Evolutionary conservation across 805 yeast genomes (phyloP), one percentile per base, ranked within the genome.

Genomic region (Metschnikowia dekortorum): DNA sequence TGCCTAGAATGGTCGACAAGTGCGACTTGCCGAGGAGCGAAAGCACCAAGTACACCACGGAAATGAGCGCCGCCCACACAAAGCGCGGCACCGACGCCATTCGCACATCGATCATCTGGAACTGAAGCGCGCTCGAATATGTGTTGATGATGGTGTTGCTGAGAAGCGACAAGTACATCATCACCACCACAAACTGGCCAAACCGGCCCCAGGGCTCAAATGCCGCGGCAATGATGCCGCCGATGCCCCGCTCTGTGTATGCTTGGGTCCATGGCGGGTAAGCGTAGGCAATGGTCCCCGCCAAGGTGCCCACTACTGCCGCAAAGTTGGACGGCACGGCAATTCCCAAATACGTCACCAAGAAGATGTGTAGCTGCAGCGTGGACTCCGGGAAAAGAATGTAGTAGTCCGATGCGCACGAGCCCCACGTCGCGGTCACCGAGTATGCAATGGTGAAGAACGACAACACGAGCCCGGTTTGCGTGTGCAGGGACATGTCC

Each of bases 91-190:
- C 54, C 6, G 44, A 6, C 1, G 54, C 56, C 35, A 69, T 53
- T 22, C 52, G 54, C 6, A 55, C 46, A 39, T 64, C 68, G n/a
- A 66, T 61, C 46, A 69, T 57, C 45, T 69, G 74, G 26, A 68
- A 54, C 33, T 67, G 71, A 46, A 69, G 64, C 1, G 70, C 72
- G 10, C 65, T 61, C 5, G 73, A 68, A 51, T 69, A 69, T 3
- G 73, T 65, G 57, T 68, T 69, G 60, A 69, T 58, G 52, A 69
- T 64, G 50, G 69, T 69, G 58, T 69, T 69, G 48, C 71, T 65
- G 26, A 69, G 57, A 44, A 69, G 57, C 8, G 73, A 68, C 10
- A 69, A 49, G 58, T 57, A 69, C 45, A 69, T 53, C 31, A 68
- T 34, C 8, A 68, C 63, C 38, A 65, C 62, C 28, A 68, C 60